Conservation (phyloP, 2,329 filamentous ascomycete species). For the Diaporthe sp. region DNA sequence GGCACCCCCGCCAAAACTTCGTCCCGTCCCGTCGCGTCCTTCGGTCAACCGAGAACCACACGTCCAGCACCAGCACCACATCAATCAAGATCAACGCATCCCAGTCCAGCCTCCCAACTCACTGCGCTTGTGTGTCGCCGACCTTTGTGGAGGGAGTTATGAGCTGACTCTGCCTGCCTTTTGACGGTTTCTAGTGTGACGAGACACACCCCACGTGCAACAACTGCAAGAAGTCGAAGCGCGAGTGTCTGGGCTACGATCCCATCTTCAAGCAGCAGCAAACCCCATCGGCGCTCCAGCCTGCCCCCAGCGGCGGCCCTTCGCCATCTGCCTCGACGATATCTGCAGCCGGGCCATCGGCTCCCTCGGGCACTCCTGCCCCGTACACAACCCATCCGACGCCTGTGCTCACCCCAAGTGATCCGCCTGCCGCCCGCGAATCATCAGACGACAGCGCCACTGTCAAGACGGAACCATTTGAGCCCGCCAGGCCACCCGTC, state of each 20-base stretch:
- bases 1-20: conserved; percentile 22
- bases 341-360: conserved; percentile 50
- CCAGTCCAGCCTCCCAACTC: not conserved
- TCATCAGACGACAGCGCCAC: conserved; percentile 22
- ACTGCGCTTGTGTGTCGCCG: not conserved
- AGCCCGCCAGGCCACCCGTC: conserved; percentile 53
- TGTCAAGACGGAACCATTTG: conserved; percentile 53
- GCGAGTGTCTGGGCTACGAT: conserved; percentile 88
- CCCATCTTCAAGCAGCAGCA: conserved; percentile 86
- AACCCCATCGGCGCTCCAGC: conserved; percentile 80
- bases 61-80: not conserved
- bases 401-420: conserved; percentile 41
- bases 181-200: conserved; percentile 78
- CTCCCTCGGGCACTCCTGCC: conserved; percentile 52
- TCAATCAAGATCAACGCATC: too few species aligned
- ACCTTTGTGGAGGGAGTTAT: not conserved
- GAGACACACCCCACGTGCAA: conserved; percentile 93
- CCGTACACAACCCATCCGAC: conserved; percentile 52
- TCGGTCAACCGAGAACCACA: conserved; percentile 19
- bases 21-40: conserved; percentile 39
- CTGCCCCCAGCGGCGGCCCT: conserved; percentile 67
- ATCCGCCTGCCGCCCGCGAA: conserved; percentile 33
- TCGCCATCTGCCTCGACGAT: conserved; percentile 53
- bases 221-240: conserved; percentile 90
- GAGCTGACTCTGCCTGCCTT: conserved; percentile 16